Evolutionary conservation across 2,329 filamentous ascomycete genomes (phyloP).

Genomic region (Blumeriella jaapii): DNA sequence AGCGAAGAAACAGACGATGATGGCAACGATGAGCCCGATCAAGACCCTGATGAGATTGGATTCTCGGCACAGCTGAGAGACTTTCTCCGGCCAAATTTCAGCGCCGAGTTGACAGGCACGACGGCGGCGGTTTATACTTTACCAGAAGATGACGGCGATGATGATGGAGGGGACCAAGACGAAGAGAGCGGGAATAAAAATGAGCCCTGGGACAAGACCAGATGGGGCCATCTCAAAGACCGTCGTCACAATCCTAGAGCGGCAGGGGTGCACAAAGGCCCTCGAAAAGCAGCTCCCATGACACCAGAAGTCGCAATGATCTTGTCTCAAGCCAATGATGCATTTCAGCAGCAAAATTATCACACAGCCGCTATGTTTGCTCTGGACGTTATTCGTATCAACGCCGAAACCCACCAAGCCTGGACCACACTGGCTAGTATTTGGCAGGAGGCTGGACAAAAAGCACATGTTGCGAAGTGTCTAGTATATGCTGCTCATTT

Average conservation of each 20-base stretch:
- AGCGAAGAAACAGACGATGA: conserved; percentile 3
- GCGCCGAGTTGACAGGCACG: neutral
- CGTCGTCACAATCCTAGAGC: neutral
- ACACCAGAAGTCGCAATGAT: conserved; percentile 60
- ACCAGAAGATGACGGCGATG: neutral
- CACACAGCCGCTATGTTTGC: conserved; percentile 46
- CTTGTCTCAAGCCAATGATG: conserved; percentile 54
- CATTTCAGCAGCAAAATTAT: conserved; percentile 52
- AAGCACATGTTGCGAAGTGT: conserved; percentile 45
- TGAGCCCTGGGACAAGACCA: too few species aligned
- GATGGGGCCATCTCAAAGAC: neutral
- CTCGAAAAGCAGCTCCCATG: conserved; percentile 51
- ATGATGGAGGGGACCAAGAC: neutral
- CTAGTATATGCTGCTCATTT: conserved; percentile 52
- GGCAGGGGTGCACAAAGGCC: conserved; percentile 24
- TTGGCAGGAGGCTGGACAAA: conserved; percentile 47
- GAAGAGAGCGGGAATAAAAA: neutral
- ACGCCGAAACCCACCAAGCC: conserved; percentile 53
- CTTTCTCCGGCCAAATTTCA: neutral
- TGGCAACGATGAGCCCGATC: neutral
- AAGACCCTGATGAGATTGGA: neutral
- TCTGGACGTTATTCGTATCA: conserved; percentile 55
- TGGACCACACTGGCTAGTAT: conserved; percentile 52
- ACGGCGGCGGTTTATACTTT: neutral
- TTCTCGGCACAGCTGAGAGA: neutral